phyloP scores from a whole-genome alignment of 805 yeast species.

The Monosporozyma yasuniensis region DNA sequence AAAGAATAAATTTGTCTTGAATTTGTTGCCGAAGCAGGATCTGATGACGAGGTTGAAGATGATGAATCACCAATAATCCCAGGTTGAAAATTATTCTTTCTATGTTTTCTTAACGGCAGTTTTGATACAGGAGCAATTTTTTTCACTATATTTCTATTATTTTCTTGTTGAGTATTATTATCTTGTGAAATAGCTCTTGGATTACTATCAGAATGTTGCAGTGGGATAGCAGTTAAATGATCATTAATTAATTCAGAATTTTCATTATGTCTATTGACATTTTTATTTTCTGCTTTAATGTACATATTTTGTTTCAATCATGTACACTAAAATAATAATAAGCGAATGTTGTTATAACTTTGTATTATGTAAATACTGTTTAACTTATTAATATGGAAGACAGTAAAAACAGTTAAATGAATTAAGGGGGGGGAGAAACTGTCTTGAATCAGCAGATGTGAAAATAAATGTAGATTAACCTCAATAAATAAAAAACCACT shows the following conservation, averaged over 20 bases:
- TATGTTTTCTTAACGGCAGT: background rate
- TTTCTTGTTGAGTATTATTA: background rate
- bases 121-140: background rate
- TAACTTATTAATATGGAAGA: no score
- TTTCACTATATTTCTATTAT: background rate
- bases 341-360: no score
- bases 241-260: conserved; percentile 2
- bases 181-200: background rate
- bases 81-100: background rate
- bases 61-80: background rate
- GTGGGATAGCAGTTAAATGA: background rate
- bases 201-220: background rate
- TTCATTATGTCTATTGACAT: background rate
- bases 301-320: conserved; percentile 8
- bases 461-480: no score
- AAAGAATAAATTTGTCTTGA: conserved; percentile 12
- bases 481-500: no score
- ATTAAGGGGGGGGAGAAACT: no score
- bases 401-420: no score
- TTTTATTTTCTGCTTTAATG: conserved; percentile 8
- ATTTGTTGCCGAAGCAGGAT: background rate
- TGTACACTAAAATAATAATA: no score
- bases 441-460: no score
- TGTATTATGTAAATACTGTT: no score
- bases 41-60: background rate